Evolutionary conservation across 164 flowering plant genomes (phyloP).

Genomic region (Houttuynia cordata): DNA sequence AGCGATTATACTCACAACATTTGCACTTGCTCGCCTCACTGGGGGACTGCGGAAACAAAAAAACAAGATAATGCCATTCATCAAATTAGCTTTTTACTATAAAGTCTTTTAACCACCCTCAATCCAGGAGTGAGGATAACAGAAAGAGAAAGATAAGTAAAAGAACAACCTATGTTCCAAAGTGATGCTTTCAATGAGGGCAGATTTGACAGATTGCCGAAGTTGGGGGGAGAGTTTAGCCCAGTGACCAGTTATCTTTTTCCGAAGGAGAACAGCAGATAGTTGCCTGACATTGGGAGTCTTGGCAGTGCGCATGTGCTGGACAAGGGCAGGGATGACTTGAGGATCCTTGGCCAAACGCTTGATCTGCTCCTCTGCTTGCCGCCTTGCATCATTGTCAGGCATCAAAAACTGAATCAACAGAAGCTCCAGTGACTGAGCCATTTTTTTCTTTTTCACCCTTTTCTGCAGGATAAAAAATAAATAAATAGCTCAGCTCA

Average conservation of each 20-base stretch:
- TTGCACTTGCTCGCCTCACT: conserved; percentile 92
- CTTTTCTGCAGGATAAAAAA: neutral
- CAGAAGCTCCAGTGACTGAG: conserved; percentile 85
- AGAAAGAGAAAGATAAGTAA: neutral
- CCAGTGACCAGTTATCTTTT: conserved; percentile 98
- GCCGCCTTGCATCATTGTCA: conserved; percentile 88
- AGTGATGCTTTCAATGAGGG: conserved; percentile 84
- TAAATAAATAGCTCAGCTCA: too few species aligned
- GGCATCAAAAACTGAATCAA: conserved; percentile 93
- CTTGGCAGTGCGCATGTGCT: conserved; percentile 93
- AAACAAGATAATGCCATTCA: neutral
- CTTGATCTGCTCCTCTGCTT: conserved; percentile 97
- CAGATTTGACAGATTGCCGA: conserved; percentile 55
- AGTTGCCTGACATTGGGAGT: conserved; percentile 93
- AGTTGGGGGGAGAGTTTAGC: conserved; percentile 66
- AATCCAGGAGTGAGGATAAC: too few species aligned
- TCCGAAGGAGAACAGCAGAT: conserved; percentile 89
- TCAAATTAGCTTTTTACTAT: too few species aligned
- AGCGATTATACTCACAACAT: conserved; percentile 88
- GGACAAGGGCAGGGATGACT: conserved; percentile 77
- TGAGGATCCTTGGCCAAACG: conserved; percentile 83
- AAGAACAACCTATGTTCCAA: conserved; percentile 58
- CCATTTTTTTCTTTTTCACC: conserved; percentile 24
- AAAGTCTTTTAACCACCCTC: too few species aligned
- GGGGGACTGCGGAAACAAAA: conserved; percentile 48